Conservation (phyloP, 257 asterid species). For the Capsicum baccatum region DNA sequence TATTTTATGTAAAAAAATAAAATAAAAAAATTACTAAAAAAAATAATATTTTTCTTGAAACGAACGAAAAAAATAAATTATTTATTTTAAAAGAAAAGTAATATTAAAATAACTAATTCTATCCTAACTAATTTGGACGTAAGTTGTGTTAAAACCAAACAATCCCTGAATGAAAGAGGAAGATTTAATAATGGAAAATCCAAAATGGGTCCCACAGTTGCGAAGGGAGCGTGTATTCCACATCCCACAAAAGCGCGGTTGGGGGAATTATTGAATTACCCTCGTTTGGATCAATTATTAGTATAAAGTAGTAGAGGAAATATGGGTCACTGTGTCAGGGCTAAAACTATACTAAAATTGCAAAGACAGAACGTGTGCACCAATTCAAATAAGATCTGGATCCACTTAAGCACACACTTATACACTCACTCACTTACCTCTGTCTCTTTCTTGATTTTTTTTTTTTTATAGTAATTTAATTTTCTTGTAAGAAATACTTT, state of each 20-base stretch:
- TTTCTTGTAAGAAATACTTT: too few species aligned
- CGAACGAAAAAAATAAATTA: too few species aligned
- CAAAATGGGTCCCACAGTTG: neutral
- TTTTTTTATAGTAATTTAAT: too few species aligned
- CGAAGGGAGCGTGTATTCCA: neutral
- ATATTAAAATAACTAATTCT: too few species aligned
- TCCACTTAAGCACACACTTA: conserved; percentile 25
- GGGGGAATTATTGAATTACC: neutral
- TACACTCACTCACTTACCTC: neutral
- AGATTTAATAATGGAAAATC: neutral
- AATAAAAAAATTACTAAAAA: too few species aligned
- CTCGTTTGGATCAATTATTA: neutral
- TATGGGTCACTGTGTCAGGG: neutral
- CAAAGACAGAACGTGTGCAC: conserved; percentile 29
- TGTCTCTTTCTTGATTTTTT: neutral
- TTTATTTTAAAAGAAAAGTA: too few species aligned
- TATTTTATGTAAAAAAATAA: too few species aligned
- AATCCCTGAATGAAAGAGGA: too few species aligned
- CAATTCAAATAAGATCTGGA: conserved; percentile 32
- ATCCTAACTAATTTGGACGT: too few species aligned
- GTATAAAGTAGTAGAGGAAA: neutral
- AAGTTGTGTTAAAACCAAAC: too few species aligned
- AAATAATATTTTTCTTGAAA: too few species aligned
- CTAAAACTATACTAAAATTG: neutral
- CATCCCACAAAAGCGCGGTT: neutral